Evolutionary conservation across 2,329 filamentous ascomycete genomes (phyloP), one percentile per base, ranked within the genome.

Genomic region (Curvularia eragrostidis): DNA sequence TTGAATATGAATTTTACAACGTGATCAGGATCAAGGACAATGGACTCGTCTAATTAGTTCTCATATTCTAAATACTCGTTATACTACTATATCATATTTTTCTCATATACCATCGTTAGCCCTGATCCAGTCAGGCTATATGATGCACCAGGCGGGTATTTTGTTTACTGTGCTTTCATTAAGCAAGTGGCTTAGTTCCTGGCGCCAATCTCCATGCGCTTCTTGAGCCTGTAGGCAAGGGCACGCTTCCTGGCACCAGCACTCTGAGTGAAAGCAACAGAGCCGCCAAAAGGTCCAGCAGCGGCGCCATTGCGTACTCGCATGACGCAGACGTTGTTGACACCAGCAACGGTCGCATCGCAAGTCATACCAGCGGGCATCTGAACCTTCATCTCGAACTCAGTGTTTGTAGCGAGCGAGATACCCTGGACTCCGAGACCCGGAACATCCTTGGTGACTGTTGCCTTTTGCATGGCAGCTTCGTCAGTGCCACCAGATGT

Each of bases 361-460:
- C 88, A 90, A 34, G 85, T 88, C 86, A 89, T 89, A 48, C 87
- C 88, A 15, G 77, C 78, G 8, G 88, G 87, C 84, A 90, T 88
- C 77, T 87, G 80, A 49, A 89, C 82, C 54, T 82, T 82, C 70
- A 90, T 78, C 30, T 83, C 82, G 78, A 89, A 90, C 64, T 90
- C 87, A 69, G 83, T 87, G 58, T 81, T 83, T 34, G 73, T 75
- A 42, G 86, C 85, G 19, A 81, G 78, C 2, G 86, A 89, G 46
- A 89, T 77, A 51, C 87, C 87, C 36, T 79, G 78, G 60, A 87
- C 79, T 55, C 77, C 77, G 26, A 84, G 69, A 49, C 87, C 87
- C 28, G 87, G 87, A 13, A 89, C 85, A 68, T 89, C 82, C 69
- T 85, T 78, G 48, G 81, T 84, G 56, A 89, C 84, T 48, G 83